Evolutionary conservation across 768 basidiomycete genomes (phyloP).

Genomic region (Mycena chlorophos): DNA sequence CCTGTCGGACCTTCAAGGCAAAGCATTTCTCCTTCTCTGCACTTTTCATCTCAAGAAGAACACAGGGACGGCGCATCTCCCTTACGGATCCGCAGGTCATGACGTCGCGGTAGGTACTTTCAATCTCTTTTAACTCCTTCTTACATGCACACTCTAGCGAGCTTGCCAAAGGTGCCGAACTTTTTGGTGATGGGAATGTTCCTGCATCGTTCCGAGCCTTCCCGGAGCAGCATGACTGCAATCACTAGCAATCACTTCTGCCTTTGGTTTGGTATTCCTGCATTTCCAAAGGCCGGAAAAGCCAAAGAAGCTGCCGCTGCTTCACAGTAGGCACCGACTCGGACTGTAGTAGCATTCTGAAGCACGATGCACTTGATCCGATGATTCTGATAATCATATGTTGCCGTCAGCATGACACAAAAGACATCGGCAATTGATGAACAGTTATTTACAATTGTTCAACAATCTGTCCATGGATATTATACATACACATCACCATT

Average conservation of each 20-base stretch:
- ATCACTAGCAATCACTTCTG: slow-evolving; percentile 4
- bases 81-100: slow-evolving; percentile 2
- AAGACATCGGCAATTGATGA: no score
- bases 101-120: neutral
- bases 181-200: neutral
- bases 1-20: slow-evolving; percentile 24
- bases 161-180: neutral
- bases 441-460: no score
- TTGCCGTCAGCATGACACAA: no score
- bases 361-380: no score
- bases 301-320: no score
- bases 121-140: neutral
- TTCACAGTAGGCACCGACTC: no score
- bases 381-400: no score
- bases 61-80: neutral
- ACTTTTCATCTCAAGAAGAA: neutral
- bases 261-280: neutral
- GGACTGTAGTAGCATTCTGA: no score
- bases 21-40: neutral
- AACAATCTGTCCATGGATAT: no score
- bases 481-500: no score
- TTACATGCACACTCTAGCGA: neutral
- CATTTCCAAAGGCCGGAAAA: neutral
- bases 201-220: neutral
- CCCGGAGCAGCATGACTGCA: neutral